A percentile compares a stretch with the other conserved stretches of the same genome.
phyloP scores from a whole-genome alignment of 139 green algal species.

The Tetradesmus lagerheimii region DNA sequence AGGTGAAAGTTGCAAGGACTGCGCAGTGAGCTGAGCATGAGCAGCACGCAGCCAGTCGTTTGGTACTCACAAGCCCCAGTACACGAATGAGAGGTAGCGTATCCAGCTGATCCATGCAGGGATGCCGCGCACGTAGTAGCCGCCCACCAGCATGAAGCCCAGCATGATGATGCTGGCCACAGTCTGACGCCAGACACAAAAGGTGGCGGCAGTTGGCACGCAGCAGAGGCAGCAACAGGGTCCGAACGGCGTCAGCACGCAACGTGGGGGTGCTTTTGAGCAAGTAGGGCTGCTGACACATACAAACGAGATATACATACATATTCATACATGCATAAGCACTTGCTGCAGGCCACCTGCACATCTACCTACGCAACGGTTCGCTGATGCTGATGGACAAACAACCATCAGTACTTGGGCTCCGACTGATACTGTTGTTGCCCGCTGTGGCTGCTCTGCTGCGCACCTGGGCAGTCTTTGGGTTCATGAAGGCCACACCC shows the following conservation, averaged over 20 bases:
- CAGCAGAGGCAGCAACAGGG: conserved; percentile 28
- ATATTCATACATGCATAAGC: background rate
- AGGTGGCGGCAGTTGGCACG: conserved; percentile 51
- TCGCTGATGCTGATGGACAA: too few species aligned
- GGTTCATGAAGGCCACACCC: conserved; percentile 75
- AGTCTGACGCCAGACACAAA: conserved; percentile 68
- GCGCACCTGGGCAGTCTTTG: conserved; percentile 66
- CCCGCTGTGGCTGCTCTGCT: background rate
- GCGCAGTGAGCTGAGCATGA: background rate
- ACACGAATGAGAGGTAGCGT: conserved; percentile 71
- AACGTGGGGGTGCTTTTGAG: too few species aligned
- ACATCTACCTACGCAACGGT: too few species aligned
- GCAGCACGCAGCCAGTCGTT: background rate
- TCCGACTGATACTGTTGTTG: too few species aligned
- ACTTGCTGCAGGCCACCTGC: too few species aligned
- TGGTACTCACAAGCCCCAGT: conserved; percentile 66
- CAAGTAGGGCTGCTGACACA: too few species aligned
- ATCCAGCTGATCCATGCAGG: conserved; percentile 62
- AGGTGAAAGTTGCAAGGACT: too few species aligned
- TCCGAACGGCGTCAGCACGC: too few species aligned
- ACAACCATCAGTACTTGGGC: too few species aligned
- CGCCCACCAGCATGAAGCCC: conserved; percentile 63
- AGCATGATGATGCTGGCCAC: conserved; percentile 81
- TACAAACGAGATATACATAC: background rate
- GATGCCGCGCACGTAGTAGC: conserved; percentile 77